Evolutionary conservation across 75 land plant species (phyloP), one percentile per base, ranked within the genome.

Genomic region (Sequoiadendron giganteum): DNA sequence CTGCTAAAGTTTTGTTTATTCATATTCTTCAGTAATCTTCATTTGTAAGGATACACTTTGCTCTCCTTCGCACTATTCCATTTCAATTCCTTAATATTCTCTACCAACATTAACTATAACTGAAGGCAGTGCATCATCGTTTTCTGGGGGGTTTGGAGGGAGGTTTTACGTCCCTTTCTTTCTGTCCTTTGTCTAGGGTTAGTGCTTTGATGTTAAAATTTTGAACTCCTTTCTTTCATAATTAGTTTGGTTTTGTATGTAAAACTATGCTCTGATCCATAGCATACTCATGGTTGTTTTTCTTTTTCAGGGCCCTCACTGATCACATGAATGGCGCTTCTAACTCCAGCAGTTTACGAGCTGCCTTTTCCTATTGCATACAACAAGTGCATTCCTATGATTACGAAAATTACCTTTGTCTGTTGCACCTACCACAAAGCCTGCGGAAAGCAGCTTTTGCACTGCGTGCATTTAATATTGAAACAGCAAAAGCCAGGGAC

Each of bases 291-390:
- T 48, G 30, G 15, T 36, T 52, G 85, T 52, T 82, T 52, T 39
- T n/a, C 34, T 30, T 86, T 86, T 58, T 88, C 32, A 13, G 49
- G 54, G 8, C 28, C 34, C 30, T 40, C 43, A 21, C 42, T 40
- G 34, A 86, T 88, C 83, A 72, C 90, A 94, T 94, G 94, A 91
- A 83, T 88, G 94, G 88, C 18, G 84, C 83, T 87, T 89, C 85
- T 36, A 75, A 43, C 76, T 90, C 91, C 54, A 91, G 90, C 83
- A 90, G 90, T 80, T 82, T 95, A 11, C 93, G 94, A 43, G 87
- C 94, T 82, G 99, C 98, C n/a, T 93, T 98, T 83, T 96, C 99
- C 18, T 91, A 98, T 86, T 98, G 99, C 90, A 96, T 95, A 16
- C 95, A 93, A 86, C 98, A 96, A 94, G 99, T 98, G 40, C 90